Evolutionary conservation across 768 basidiomycete genomes (phyloP).

Genomic region (Suillus hirtellus): DNA sequence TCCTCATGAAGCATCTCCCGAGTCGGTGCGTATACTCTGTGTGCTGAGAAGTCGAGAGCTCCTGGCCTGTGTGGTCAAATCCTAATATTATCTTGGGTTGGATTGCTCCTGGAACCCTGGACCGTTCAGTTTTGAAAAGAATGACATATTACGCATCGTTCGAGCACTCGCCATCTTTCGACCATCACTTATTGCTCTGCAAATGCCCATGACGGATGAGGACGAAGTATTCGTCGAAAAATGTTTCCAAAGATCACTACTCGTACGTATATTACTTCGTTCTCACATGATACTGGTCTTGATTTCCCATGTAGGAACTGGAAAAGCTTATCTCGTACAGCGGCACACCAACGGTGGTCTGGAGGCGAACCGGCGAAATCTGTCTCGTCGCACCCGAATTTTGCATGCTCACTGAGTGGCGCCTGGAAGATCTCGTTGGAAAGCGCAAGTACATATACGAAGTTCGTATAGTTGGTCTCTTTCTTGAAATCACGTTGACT

Average conservation of each 20-base stretch:
- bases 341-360: slow-evolving; percentile 96
- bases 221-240: slow-evolving; percentile 97
- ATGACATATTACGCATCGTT: slow-evolving; percentile 91
- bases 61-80: slow-evolving; percentile 42
- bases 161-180: slow-evolving; percentile 93
- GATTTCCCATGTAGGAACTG: slow-evolving; percentile 63
- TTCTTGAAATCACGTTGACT: slow-evolving; percentile 10
- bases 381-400: slow-evolving; percentile 97
- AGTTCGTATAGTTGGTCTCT: slow-evolving; percentile 37
- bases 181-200: slow-evolving; percentile 94
- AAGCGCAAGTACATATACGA: slow-evolving; percentile 48
- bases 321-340: slow-evolving; percentile 97
- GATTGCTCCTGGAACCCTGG: slow-evolving; percentile 28
- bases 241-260: slow-evolving; percentile 90
- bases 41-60: slow-evolving; percentile 35
- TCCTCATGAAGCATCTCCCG: slow-evolving; percentile 91
- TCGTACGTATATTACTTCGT: slow-evolving; percentile 50
- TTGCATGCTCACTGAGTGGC: slow-evolving; percentile 91
- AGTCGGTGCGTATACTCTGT: slow-evolving; percentile 61
- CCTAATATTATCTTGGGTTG: slow-evolving; percentile 39
- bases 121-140: slow-evolving; percentile 83
- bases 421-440: slow-evolving; percentile 74
- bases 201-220: slow-evolving; percentile 96
- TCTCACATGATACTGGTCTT: neutral
- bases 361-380: slow-evolving; percentile 98